Evolutionary conservation across 768 basidiomycete genomes (phyloP).

Genomic region (Chalciporus chontae): DNA sequence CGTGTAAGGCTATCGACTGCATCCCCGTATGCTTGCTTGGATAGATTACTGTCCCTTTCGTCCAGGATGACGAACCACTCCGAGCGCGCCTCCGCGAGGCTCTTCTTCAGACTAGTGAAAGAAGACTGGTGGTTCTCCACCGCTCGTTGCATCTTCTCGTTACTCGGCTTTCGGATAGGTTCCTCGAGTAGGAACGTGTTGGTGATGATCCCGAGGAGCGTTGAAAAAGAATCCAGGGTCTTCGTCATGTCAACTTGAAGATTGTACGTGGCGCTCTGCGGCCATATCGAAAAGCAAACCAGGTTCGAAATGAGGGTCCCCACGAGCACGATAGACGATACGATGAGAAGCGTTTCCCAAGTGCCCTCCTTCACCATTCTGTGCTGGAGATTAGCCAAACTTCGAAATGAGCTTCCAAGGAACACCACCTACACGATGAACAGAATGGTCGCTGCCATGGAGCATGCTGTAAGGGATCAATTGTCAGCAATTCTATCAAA

Average conservation of each 20-base stretch:
- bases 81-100: conserved; percentile 80
- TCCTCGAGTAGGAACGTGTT: conserved; percentile 83
- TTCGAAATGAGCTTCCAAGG: background rate
- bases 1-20: conserved; percentile 84
- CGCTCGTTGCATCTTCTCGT: conserved; percentile 70
- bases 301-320: conserved; percentile 79
- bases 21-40: conserved; percentile 71
- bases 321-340: conserved; percentile 71
- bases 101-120: conserved; percentile 87
- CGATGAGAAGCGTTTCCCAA: conserved; percentile 66
- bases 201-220: conserved; percentile 77
- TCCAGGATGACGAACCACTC: conserved; percentile 55
- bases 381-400: conserved; percentile 4
- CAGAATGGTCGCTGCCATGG: conserved; percentile 79
- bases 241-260: conserved; percentile 83
- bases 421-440: conserved; percentile 66
- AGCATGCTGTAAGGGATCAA: conserved; percentile 52
- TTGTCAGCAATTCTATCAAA: background rate
- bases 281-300: conserved; percentile 84
- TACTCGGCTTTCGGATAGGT: conserved; percentile 50
- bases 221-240: conserved; percentile 85
- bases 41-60: conserved; percentile 23
- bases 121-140: conserved; percentile 83
- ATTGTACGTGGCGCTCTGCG: conserved; percentile 74
- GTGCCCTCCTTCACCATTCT: conserved; percentile 90